Conservation (phyloP, 2,329 filamentous ascomycete genomes). For the Aureobasidium sp. region DNA sequence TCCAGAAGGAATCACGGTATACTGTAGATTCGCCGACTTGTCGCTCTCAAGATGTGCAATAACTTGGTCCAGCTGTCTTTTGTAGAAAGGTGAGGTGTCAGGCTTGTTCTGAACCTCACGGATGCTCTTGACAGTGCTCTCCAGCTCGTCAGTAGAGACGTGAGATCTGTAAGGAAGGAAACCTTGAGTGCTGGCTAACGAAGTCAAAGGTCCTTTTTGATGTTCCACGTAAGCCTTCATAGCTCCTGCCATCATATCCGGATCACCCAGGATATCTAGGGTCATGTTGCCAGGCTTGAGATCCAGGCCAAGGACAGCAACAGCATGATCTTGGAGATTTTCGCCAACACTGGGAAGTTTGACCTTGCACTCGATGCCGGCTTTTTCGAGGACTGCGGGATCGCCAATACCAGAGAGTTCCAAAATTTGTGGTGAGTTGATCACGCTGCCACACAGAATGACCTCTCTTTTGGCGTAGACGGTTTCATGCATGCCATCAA, state of each 20-base stretch:
- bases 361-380: slow-evolving; percentile 39
- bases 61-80: slow-evolving; percentile 29
- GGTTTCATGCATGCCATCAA: slow-evolving; percentile 28
- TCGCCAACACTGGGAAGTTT: slow-evolving; percentile 37
- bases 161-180: slow-evolving; percentile 31
- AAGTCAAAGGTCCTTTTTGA: slow-evolving; percentile 26
- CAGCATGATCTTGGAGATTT: slow-evolving; percentile 19
- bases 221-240: slow-evolving; percentile 27
- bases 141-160: slow-evolving; percentile 26
- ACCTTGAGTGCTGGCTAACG: slow-evolving; percentile 28
- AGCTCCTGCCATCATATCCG: slow-evolving; percentile 26
- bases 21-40: slow-evolving; percentile 32
- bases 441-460: slow-evolving; percentile 50
- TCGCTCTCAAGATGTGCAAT: slow-evolving; percentile 27
- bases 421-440: slow-evolving; percentile 50
- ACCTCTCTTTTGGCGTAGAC: slow-evolving; percentile 41
- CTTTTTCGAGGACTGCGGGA: slow-evolving; percentile 33
- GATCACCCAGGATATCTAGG: slow-evolving; percentile 25
- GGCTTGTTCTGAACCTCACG: slow-evolving; percentile 20
- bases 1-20: slow-evolving; percentile 26
- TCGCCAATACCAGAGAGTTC: slow-evolving; percentile 55
- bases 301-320: slow-evolving; percentile 19
- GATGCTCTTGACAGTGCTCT: slow-evolving; percentile 25
- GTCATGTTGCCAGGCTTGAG: slow-evolving; percentile 23
- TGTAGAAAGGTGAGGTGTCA: slow-evolving; percentile 25